phyloP scores from a whole-genome alignment of 1,284 basidiomycete genomes.

The Malassezia yamatoensis region DNA sequence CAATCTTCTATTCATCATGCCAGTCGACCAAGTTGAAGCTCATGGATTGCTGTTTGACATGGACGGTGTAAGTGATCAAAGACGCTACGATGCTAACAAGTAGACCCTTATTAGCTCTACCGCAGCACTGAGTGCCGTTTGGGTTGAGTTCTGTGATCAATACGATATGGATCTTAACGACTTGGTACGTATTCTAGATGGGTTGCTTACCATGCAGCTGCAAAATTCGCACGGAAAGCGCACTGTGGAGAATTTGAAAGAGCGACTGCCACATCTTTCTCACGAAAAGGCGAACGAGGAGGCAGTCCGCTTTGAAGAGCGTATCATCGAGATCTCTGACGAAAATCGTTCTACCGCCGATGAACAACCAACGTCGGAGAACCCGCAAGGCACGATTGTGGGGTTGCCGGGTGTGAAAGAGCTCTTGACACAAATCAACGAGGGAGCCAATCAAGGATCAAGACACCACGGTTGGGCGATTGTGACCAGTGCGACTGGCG shows the following conservation, averaged over 20 bases:
- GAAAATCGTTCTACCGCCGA: conserved; percentile 23
- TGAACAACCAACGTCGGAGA: not conserved
- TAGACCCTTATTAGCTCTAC: conserved; percentile 27
- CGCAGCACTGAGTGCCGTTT: conserved; percentile 25
- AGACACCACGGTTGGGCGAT: conserved; percentile 42
- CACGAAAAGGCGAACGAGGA: conserved; percentile 19
- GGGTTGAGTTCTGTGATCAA: conserved; percentile 21
- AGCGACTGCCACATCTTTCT: conserved; percentile 21
- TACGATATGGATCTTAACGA: conserved; percentile 26
- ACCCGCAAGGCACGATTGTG: conserved; percentile 32
- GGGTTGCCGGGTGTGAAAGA: conserved; percentile 43
- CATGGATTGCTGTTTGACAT: conserved; percentile 25
- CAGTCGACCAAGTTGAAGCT: conserved; percentile 11
- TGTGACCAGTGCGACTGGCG: conserved; percentile 44
- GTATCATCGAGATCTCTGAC: conserved; percentile 24
- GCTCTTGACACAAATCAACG: conserved; percentile 33
- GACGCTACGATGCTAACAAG: not conserved
- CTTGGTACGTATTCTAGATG: conserved; percentile 12
- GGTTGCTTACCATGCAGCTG: conserved; percentile 4
- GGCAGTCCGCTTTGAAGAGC: conserved; percentile 22
- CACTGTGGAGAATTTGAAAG: conserved; percentile 26
- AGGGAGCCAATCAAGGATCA: not conserved
- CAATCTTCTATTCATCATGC: conserved; percentile 1
- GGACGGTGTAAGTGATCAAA: conserved; percentile 22
- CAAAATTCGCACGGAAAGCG: conserved; percentile 26